These are phyloP conservation scores for Incumbomyces delicatus DNA, from an alignment of 2,329 filamentous ascomycete species.

Conservation along the genomic window DNA sequence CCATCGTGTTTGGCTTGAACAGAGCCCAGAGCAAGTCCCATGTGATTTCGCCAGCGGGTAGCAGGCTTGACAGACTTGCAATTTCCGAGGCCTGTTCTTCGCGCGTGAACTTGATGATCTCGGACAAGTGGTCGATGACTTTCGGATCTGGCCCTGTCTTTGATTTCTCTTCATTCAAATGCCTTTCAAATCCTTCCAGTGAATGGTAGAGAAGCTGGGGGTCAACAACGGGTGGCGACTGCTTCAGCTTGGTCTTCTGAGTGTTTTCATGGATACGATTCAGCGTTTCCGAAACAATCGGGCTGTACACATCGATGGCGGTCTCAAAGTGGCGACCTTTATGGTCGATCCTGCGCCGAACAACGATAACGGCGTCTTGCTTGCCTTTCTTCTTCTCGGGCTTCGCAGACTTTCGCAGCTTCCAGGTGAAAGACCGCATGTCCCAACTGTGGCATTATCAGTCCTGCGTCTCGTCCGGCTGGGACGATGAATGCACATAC, in stretches of 20 bases:
- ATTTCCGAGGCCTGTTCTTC: background rate
- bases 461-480: background rate
- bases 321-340: conserved; percentile 3
- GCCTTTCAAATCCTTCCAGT: background rate
- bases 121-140: background rate
- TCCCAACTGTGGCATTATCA: background rate
- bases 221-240: background rate
- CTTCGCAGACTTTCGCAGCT: conserved; percentile 2
- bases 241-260: background rate
- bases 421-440: conserved; percentile 1
- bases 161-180: background rate
- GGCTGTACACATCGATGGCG: conserved; percentile 1
- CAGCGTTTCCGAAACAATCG: background rate
- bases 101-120: background rate
- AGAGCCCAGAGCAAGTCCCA: conserved; percentile 83
- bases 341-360: conserved; percentile 1
- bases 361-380: background rate
- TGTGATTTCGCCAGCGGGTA: conserved; percentile 34
- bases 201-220: conserved; percentile 1
- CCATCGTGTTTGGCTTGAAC: conserved; percentile 77
- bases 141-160: background rate
- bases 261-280: background rate
- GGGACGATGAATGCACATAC: background rate
- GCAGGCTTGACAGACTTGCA: background rate
- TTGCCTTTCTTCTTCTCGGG: conserved; percentile 1